Evolutionary conservation across 1,139 yeast genomes (phyloP).

Genomic region (Pichia sp.): DNA sequence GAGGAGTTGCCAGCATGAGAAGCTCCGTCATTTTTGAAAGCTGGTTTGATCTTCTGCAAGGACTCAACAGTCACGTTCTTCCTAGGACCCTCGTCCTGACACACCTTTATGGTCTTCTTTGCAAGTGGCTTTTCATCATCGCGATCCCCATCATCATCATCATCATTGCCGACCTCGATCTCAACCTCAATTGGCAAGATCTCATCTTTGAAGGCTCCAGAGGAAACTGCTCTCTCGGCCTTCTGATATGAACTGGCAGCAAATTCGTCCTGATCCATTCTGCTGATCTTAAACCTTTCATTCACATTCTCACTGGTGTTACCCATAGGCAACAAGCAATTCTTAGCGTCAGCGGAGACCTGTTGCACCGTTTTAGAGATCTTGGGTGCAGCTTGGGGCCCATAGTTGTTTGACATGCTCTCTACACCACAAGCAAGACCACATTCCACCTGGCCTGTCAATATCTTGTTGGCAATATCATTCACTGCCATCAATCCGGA

Average conservation of each 20-base stretch:
- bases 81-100: slow-evolving; percentile 89
- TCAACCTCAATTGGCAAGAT: slow-evolving; percentile 66
- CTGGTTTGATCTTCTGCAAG: slow-evolving; percentile 73
- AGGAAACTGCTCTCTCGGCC: slow-evolving; percentile 69
- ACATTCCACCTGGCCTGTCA: slow-evolving; percentile 80
- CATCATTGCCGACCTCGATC: slow-evolving; percentile 46
- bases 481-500: slow-evolving; percentile 89
- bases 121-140: slow-evolving; percentile 35
- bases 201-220: slow-evolving; percentile 80
- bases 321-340: slow-evolving; percentile 88
- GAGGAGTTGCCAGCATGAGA: slow-evolving; percentile 97
- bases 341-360: slow-evolving; percentile 47
- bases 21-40: slow-evolving; percentile 77
- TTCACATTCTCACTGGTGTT: slow-evolving; percentile 80
- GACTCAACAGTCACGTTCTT: slow-evolving; percentile 76
- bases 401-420: slow-evolving; percentile 83
- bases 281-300: slow-evolving; percentile 54
- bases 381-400: slow-evolving; percentile 63
- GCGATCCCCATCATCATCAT: slow-evolving; percentile 30
- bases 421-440: slow-evolving; percentile 93
- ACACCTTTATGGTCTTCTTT: slow-evolving; percentile 46
- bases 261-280: slow-evolving; percentile 77
- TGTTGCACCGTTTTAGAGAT: slow-evolving; percentile 48
- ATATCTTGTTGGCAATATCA: slow-evolving; percentile 84
- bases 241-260: slow-evolving; percentile 83